Conservation (phyloP, 2,329 filamentous ascomycete species). For the Colletotrichum incanum region DNA sequence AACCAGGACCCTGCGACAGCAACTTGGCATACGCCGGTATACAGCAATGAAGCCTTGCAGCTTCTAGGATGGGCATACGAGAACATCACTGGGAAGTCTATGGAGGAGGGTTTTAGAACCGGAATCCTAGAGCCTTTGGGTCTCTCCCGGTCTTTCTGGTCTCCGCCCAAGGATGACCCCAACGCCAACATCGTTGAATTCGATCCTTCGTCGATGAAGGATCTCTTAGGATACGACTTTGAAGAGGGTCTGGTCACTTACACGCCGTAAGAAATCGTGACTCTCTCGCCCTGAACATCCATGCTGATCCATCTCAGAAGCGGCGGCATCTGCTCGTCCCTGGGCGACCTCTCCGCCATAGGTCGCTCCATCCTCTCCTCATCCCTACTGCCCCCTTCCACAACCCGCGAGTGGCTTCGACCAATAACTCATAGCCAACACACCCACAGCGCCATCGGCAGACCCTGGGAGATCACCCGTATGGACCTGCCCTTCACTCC, state of each 20-base stretch:
- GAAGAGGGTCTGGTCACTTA: conserved; percentile 10
- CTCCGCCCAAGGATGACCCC: conserved; percentile 14
- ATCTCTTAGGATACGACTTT: not conserved
- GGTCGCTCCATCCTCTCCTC: conserved; percentile 46
- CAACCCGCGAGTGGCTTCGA: conserved; percentile 45
- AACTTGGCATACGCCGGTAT: conserved; percentile 24
- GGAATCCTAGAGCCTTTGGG: conserved; percentile 33
- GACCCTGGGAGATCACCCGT: conserved; percentile 46
- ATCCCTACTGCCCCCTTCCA: conserved; percentile 27
- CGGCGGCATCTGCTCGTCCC: conserved; percentile 39
- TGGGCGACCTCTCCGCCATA: conserved; percentile 36
- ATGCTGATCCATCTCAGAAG: conserved; percentile 20
- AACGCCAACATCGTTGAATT: conserved; percentile 23
- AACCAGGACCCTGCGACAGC: conserved; percentile 3
- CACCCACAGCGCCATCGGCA: conserved; percentile 40
- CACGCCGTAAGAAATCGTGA: conserved; percentile 15
- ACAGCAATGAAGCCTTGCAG: conserved; percentile 34
- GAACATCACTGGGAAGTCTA: conserved; percentile 26
- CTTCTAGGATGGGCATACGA: conserved; percentile 29
- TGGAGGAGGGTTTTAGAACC: conserved; percentile 17
- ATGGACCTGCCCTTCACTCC: conserved; percentile 39
- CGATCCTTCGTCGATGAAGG: not conserved
- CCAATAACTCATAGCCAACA: conserved; percentile 40
- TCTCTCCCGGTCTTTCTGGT: conserved; percentile 19
- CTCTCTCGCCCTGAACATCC: not conserved